These are phyloP conservation scores for Camelina laxa DNA, from an alignment of 345 rosid species.

Conservation along the genomic window DNA sequence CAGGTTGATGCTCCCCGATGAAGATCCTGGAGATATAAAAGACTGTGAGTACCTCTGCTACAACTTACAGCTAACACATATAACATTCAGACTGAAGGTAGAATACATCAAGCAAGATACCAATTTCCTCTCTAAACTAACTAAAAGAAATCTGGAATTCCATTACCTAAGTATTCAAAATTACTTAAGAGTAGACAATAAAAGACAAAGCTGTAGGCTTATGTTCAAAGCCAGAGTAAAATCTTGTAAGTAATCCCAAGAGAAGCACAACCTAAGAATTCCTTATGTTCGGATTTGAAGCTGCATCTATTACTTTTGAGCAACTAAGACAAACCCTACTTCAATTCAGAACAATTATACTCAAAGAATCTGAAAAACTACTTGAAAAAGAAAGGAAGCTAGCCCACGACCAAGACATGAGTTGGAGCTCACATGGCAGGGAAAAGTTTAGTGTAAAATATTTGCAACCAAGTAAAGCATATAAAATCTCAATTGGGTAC, in stretches of 20 bases:
- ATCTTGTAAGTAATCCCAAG: neutral
- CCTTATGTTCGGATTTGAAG: neutral
- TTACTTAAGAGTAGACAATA: too few relatives aligned
- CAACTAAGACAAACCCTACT: neutral
- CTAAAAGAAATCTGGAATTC: neutral
- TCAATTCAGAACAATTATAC: slow-evolving; percentile 15
- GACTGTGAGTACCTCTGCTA: slow-evolving; percentile 2
- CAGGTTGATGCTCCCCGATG: neutral
- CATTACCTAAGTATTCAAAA: neutral
- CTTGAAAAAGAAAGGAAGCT: neutral
- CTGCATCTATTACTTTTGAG: slow-evolving; percentile 3
- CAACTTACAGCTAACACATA: slow-evolving; percentile 6
- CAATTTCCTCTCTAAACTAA: neutral
- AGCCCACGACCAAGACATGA: slow-evolving; percentile 8
- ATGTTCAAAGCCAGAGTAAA: neutral
- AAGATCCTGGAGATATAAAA: slow-evolving; percentile 32
- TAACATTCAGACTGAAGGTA: slow-evolving; percentile 16
- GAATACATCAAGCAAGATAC: slow-evolving; percentile 20
- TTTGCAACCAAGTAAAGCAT: slow-evolving; percentile 13
- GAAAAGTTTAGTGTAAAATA: neutral
- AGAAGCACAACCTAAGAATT: neutral
- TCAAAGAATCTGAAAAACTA: neutral
- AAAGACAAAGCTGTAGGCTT: slow-evolving; percentile 1
- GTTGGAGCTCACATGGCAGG: slow-evolving; percentile 24
- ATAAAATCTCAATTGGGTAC: neutral